These are phyloP conservation scores for Plasmodium gaboni DNA, from an alignment of 169 alveolate species.

Conservation along the genomic window DNA sequence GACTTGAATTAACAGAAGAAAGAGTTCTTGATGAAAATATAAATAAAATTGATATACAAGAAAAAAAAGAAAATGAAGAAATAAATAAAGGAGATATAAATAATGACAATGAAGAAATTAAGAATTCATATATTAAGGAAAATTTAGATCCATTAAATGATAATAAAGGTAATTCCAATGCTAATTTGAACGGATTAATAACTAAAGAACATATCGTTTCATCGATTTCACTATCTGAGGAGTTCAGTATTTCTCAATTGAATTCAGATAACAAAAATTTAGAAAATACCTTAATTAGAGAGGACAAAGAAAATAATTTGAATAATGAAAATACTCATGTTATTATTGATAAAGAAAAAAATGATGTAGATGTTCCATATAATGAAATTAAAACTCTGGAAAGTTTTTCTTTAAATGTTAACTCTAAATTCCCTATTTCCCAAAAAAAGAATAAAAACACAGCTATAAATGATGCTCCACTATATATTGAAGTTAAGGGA, in stretches of 20 bases:
- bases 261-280: conserved; percentile 4
- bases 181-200: conserved; percentile 7
- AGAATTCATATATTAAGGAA: background rate
- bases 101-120: conserved; percentile 35
- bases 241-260: background rate
- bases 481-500: conserved; percentile 72
- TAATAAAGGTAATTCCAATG: conserved; percentile 1
- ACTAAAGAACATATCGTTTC: conserved; percentile 1
- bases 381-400: conserved; percentile 2
- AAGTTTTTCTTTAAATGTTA: conserved; percentile 13
- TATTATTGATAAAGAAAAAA: conserved; percentile 24
- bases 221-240: background rate
- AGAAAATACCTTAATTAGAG: conserved; percentile 8
- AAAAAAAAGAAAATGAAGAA: conserved; percentile 23
- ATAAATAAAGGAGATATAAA: conserved; percentile 9
- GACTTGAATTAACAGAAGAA: conserved; percentile 1
- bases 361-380: conserved; percentile 18
- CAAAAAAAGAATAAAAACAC: conserved; percentile 8
- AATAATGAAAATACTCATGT: conserved; percentile 24
- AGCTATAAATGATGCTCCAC: conserved; percentile 15
- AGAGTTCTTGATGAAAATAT: conserved; percentile 24
- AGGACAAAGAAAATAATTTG: conserved; percentile 8
- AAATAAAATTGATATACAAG: conserved; percentile 22
- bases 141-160: conserved; percentile 15
- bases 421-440: background rate